A percentile compares a stretch with the other conserved stretches of the same genome.
These are phyloP conservation scores for Ceratocystis lukuohia DNA, from an alignment of 2,329 filamentous ascomycete genomes.

Conservation along the genomic window DNA sequence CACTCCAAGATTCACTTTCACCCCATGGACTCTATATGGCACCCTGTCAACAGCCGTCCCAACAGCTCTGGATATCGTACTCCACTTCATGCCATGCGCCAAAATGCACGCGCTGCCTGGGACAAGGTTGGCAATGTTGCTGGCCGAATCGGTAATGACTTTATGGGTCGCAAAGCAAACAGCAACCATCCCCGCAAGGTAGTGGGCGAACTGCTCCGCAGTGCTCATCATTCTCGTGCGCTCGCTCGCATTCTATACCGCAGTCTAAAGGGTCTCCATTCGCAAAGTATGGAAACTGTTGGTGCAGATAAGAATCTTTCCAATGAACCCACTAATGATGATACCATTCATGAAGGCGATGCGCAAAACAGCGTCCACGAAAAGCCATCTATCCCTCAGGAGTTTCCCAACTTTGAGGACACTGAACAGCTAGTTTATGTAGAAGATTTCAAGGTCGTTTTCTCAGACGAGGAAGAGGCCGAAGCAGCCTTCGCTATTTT, in stretches of 20 bases:
- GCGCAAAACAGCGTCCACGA: constrained; percentile 13
- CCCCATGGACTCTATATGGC: constrained; percentile 38
- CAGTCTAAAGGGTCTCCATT: constrained; percentile 41
- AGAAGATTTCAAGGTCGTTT: constrained; percentile 67
- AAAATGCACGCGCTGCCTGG: constrained; percentile 61
- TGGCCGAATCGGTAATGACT: constrained; percentile 76
- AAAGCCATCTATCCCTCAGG: constrained; percentile 5
- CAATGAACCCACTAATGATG: not conserved
- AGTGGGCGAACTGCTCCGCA: constrained; percentile 61
- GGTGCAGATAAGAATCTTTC: constrained; percentile 8
- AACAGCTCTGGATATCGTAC: constrained; percentile 51
- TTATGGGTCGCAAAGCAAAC: constrained; percentile 58
- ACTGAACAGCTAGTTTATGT: constrained; percentile 62
- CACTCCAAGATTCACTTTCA: constrained; percentile 65
- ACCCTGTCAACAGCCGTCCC: constrained; percentile 27
- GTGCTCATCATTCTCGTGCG: constrained; percentile 61
- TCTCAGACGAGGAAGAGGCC: constrained; percentile 71
- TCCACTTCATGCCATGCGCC: constrained; percentile 58
- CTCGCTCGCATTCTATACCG: constrained; percentile 79
- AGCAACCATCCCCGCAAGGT: constrained; percentile 75
- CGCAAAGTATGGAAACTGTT: constrained; percentile 6
- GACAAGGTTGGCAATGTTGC: constrained; percentile 76
- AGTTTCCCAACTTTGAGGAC: constrained; percentile 36
- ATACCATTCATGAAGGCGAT: constrained; percentile 2
- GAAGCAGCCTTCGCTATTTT: constrained; percentile 84